These are phyloP conservation scores for Tetraselmis striata DNA, from an alignment of 139 green algal species.

Conservation along the genomic window DNA sequence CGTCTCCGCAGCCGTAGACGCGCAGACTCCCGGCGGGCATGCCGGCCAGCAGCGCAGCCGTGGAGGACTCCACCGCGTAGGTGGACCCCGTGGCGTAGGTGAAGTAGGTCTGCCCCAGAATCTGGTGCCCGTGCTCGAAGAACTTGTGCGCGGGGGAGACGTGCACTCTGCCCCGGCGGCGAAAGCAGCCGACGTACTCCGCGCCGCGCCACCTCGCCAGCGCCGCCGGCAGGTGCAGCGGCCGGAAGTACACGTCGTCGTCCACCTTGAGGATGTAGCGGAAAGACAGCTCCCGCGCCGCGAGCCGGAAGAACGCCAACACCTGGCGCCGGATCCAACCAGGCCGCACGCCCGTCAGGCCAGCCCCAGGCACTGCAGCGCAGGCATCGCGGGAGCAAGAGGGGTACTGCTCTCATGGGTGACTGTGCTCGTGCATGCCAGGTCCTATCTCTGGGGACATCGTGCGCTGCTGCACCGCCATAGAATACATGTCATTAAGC, in stretches of 20 bases:
- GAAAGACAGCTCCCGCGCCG: neutral
- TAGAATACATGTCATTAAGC: too few species aligned
- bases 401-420: too few species aligned
- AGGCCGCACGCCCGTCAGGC: too few species aligned
- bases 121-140: neutral
- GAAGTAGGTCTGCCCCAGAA: neutral
- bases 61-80: neutral
- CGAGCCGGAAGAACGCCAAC: neutral
- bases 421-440: too few species aligned
- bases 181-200: neutral
- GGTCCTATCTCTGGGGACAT: too few species aligned
- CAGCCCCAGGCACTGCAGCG: too few species aligned
- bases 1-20: neutral
- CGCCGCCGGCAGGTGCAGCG: neutral
- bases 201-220: neutral
- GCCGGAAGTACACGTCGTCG: neutral
- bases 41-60: neutral
- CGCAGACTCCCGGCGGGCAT: neutral
- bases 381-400: too few species aligned
- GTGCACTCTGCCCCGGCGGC: neutral
- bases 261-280: neutral
- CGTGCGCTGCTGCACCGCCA: too few species aligned
- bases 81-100: neutral
- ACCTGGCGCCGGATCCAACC: neutral
- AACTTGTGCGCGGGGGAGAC: neutral